phyloP scores from a whole-genome alignment of 805 yeast species.

The Wickerhamomyces sydowiorum region DNA sequence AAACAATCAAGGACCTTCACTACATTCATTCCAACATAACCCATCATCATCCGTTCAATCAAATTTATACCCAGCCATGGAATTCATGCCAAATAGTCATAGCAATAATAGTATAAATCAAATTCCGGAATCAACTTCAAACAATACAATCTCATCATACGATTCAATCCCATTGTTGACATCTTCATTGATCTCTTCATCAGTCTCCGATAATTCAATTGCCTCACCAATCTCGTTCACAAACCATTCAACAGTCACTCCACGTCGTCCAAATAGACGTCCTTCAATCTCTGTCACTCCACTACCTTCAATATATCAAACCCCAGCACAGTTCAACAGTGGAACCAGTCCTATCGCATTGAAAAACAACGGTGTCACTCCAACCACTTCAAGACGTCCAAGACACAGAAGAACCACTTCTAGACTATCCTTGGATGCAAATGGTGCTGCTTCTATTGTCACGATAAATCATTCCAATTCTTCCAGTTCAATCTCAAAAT shows the following conservation, averaged over 20 bases:
- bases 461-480: constrained; percentile 17
- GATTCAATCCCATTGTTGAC: constrained; percentile 26
- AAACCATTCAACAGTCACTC: constrained; percentile 32
- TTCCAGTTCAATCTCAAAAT: constrained; percentile 20
- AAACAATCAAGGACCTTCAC: neutral
- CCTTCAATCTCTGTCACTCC: constrained; percentile 28
- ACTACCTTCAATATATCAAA: constrained; percentile 20
- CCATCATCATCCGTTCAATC: constrained; percentile 3
- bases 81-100: constrained; percentile 5
- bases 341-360: constrained; percentile 9
- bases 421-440: constrained; percentile 31
- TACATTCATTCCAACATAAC: neutral
- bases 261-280: constrained; percentile 22
- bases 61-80: constrained; percentile 16
- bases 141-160: constrained; percentile 27
- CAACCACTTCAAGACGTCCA: constrained; percentile 19
- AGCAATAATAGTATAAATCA: constrained; percentile 3
- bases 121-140: constrained; percentile 25
- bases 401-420: constrained; percentile 37
- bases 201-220: constrained; percentile 19
- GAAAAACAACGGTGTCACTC: constrained; percentile 7
- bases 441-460: constrained; percentile 21
- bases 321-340: constrained; percentile 16
- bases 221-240: constrained; percentile 17
- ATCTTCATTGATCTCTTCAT: constrained; percentile 13